Base-by-base conservation (phyloP, 352 stramenopile species). In the Thalassiosira ordinaria region DNA sequence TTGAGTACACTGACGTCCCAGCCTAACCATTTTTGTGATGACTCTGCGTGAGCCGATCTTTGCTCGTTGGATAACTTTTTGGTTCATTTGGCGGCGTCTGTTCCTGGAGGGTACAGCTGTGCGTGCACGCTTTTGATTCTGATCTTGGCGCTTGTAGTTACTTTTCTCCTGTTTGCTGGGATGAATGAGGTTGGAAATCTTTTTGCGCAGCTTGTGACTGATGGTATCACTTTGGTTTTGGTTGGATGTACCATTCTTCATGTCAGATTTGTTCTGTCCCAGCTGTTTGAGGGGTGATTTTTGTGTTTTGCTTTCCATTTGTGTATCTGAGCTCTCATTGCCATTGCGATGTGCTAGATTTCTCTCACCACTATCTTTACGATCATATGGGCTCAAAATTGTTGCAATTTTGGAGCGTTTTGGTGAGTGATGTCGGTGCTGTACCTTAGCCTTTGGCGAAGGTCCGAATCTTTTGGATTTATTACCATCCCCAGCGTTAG, bases 51-150 rank as follows among this genome's bases (percentile, higher is more conserved):
- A 66, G 0, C 39, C 44, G 22, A 33, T 0, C 39, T 49, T 44
- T 0, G 52, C 65, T 31, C 35, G 31, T 37, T 59, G 52, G 3
- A 74, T 56, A 20, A 65, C 37, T 33, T 55, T 46, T 16, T 20
- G 24, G 33, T 74, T 35, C 18, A 57, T 39, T 55, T 65, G 52
- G 18, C 24, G 35, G 2, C 53, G 52, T 74, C 51, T 74, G 26
- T 65, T 65, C 20, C 14, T 35, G 5, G 65, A 74, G 0, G 52
- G 65, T 26, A 22, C 22, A 5, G 60, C 8, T n/a, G 13, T 27
- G 2, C 46, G 8, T 51, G 41, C 41, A 20, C 18, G 14, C 4
- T 55, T 46, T 18, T 59, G 1, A 27, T 31, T 57, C 33, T 69
- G 26, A 37, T 69, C 8, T n/a, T n/a, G n/a, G 3, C 16, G 37